Percentiles rank a stretch among this genome's conserved stretches.
phyloP scores from a whole-genome alignment of 805 yeast genomes.

The Alloascoidea africana region DNA sequence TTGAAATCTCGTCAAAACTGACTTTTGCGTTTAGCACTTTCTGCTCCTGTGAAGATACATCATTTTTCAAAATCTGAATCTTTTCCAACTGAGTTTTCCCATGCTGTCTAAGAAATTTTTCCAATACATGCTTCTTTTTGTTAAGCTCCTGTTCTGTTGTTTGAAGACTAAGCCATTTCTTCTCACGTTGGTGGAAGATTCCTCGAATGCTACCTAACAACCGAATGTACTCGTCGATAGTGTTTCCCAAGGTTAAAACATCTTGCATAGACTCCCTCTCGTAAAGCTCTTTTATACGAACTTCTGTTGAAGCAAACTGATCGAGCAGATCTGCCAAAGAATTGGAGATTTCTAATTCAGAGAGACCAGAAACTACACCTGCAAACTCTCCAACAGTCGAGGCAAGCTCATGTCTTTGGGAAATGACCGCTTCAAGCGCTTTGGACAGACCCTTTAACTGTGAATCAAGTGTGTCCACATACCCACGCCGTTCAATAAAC shows the following conservation, averaged over 20 bases:
- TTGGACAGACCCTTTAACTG: conserved; percentile 56
- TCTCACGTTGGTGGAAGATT: conserved; percentile 62
- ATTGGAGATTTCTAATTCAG: conserved; percentile 62
- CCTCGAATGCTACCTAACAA: conserved; percentile 59
- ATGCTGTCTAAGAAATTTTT: conserved; percentile 24
- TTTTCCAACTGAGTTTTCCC: conserved; percentile 49
- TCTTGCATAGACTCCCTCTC: conserved; percentile 77
- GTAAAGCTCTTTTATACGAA: conserved; percentile 53
- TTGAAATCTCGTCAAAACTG: conserved; percentile 49
- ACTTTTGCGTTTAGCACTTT: conserved; percentile 37
- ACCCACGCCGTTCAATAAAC: conserved; percentile 53
- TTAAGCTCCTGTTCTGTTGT: conserved; percentile 29
- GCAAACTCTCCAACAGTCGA: conserved; percentile 56
- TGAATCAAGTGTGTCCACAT: conserved; percentile 55
- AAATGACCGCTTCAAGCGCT: conserved; percentile 58
- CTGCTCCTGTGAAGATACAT: conserved; percentile 37
- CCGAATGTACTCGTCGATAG: conserved; percentile 78
- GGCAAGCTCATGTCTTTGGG: conserved; percentile 64
- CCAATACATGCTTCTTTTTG: conserved; percentile 30
- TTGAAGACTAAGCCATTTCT: conserved; percentile 29
- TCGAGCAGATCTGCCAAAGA: conserved; percentile 45
- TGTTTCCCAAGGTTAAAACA: conserved; percentile 69
- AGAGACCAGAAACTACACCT: conserved; percentile 37
- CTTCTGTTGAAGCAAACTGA: conserved; percentile 61
- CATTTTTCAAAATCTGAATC: conserved; percentile 38